These are phyloP conservation scores for Macadamia tetraphylla DNA, from an alignment of 164 flowering plant species.

Conservation along the genomic window DNA sequence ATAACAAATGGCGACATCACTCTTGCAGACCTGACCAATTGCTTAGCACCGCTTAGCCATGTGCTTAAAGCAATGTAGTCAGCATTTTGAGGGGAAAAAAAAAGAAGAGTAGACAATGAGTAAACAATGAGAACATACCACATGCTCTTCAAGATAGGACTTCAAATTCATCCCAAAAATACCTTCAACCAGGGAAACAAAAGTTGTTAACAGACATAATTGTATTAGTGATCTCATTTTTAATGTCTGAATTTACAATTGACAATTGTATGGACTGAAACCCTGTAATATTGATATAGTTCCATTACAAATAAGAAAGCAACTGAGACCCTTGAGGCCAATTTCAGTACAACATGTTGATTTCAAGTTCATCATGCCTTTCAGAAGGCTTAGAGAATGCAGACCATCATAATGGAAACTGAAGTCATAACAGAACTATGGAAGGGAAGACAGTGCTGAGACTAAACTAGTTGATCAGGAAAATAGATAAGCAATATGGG, in stretches of 20 bases:
- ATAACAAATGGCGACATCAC: not conserved
- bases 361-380: not conserved
- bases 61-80: too few species aligned
- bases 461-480: not conserved
- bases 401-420: not conserved
- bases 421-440: not conserved
- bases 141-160: slow-evolving; percentile 91
- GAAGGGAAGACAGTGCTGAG: not conserved
- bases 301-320: not conserved
- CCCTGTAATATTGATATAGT: not conserved
- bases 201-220: not conserved
- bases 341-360: not conserved
- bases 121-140: slow-evolving; percentile 38
- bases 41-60: too few species aligned
- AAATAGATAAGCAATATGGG: not conserved
- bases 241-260: not conserved
- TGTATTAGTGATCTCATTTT: not conserved
- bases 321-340: not conserved
- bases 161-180: slow-evolving; percentile 98
- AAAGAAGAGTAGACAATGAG: too few species aligned
- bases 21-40: not conserved
- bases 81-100: too few species aligned
- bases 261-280: too few species aligned
- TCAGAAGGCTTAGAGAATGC: not conserved
- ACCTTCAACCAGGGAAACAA: slow-evolving; percentile 44